Percentiles rank a stretch among this genome's conserved stretches.
phyloP scores from a whole-genome alignment of 192 early-diverging fungal species.

The Backusella luteola region DNA sequence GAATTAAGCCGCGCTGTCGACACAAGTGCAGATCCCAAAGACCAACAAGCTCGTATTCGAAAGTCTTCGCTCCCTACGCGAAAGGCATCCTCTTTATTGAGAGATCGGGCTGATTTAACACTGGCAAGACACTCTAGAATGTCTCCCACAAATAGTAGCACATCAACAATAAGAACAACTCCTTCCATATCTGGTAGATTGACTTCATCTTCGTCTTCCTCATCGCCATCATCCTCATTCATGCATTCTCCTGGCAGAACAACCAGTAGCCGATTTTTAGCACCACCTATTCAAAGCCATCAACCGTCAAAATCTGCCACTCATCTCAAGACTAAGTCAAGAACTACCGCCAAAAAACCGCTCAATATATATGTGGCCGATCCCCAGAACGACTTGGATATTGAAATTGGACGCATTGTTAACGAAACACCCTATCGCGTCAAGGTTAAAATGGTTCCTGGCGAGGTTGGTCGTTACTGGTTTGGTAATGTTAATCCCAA shows the following conservation, averaged over 20 bases:
- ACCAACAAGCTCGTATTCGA: slow-evolving; percentile 10
- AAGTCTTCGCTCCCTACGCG: slow-evolving; percentile 33
- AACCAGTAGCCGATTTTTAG: neutral
- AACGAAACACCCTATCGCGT: slow-evolving; percentile 55
- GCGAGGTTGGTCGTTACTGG: slow-evolving; percentile 62
- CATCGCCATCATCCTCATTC: neutral
- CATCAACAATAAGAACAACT: neutral
- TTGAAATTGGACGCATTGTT: slow-evolving; percentile 58
- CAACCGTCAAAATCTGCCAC: slow-evolving; percentile 18
- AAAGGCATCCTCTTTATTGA: slow-evolving; percentile 22
- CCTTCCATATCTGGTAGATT: slow-evolving; percentile 2
- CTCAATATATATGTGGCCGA: slow-evolving; percentile 41
- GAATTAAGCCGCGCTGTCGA: slow-evolving; percentile 17
- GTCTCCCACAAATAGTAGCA: slow-evolving; percentile 6
- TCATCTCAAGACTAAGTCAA: neutral
- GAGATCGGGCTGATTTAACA: slow-evolving; percentile 10
- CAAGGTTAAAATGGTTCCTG: slow-evolving; percentile 48
- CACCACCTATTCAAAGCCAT: neutral
- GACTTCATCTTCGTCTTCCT: neutral
- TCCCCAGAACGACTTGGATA: slow-evolving; percentile 53
- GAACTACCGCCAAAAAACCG: slow-evolving; percentile 6
- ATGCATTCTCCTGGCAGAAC: neutral
- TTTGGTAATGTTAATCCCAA: slow-evolving; percentile 68
- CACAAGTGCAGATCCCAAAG: slow-evolving; percentile 3
- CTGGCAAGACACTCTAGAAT: slow-evolving; percentile 4